Evolutionary conservation across 2,329 filamentous ascomycete species (phyloP).

Genomic region (Aspergillus pseudoglaucus): DNA sequence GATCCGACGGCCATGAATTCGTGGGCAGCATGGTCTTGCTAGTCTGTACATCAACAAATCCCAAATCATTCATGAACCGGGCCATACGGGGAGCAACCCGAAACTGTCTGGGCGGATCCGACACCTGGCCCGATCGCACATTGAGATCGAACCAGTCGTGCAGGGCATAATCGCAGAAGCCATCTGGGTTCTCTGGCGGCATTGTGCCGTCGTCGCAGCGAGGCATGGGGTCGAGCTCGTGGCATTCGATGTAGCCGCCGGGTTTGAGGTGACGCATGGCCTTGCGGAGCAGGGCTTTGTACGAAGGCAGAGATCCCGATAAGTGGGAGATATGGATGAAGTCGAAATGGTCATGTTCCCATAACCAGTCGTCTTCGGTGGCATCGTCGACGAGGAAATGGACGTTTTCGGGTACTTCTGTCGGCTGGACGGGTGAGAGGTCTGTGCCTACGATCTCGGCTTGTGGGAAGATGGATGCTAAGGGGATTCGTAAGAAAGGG

Average conservation of each 20-base stretch:
- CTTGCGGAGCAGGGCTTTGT: slow-evolving; percentile 49
- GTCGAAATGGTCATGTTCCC: slow-evolving; percentile 48
- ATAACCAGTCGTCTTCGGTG: slow-evolving; percentile 54
- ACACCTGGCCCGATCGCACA: slow-evolving; percentile 38
- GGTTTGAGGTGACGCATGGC: slow-evolving; percentile 49
- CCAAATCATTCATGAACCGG: slow-evolving; percentile 49
- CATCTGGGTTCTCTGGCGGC: slow-evolving; percentile 36
- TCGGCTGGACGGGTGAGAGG: slow-evolving; percentile 61
- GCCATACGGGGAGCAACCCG: slow-evolving; percentile 50
- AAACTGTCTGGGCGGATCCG: slow-evolving; percentile 41
- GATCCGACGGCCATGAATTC: slow-evolving; percentile 47
- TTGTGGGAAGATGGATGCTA: slow-evolving; percentile 46
- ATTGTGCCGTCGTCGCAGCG: slow-evolving; percentile 52
- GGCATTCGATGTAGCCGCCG: slow-evolving; percentile 46
- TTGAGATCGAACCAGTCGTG: slow-evolving; percentile 44
- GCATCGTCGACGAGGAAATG: slow-evolving; percentile 68
- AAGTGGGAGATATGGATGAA: slow-evolving; percentile 56
- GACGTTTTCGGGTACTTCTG: slow-evolving; percentile 63
- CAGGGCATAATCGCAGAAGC: slow-evolving; percentile 33
- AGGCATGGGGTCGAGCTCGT: slow-evolving; percentile 40
- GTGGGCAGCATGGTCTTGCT: slow-evolving; percentile 48
- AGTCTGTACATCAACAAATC: slow-evolving; percentile 53
- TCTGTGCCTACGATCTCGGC: slow-evolving; percentile 58
- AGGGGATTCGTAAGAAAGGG: slow-evolving; percentile 15
- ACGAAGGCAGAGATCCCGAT: slow-evolving; percentile 53